Evolutionary conservation across 179 eudicot species (phyloP), one percentile per base, ranked within the genome.

Genomic region (Nepenthes alata): DNA sequence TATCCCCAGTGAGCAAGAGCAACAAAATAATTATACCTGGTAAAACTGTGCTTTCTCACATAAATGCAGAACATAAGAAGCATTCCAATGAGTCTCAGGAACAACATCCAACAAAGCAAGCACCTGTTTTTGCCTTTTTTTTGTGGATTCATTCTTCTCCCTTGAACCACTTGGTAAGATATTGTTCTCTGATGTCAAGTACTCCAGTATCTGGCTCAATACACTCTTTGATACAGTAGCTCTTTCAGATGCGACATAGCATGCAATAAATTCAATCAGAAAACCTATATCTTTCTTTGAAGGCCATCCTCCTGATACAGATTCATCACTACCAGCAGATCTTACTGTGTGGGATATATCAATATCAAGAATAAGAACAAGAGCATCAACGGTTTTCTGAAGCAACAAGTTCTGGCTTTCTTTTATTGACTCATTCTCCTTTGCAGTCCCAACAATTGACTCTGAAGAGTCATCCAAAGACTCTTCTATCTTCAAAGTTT

Each of bases 11-110:
- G 44, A 64, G 37, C 10, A 59, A 35, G 49, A 7, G 47, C 57
- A 35, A 60, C 34, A 34, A n/a, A 9, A 62, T 37, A 50, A 53
- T 63, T 13, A 47, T 77, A 91, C 96, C 96, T 86, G 86, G 63
- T 82, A 72, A 77, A 91, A 91, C 70, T 88, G 82, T 72, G 88
- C 78, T 57, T 74, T 75, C 63, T 79, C 96, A 64, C 88, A 81
- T 62, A 91, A 76, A 72, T 78, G 79, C 77, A 91, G 72, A 67
- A 88, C 78, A 73, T 82, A 83, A 38, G 87, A 75, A 58, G 81
- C 71, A 57, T 91, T 86, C 98, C 95, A 88, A 49, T 80, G 86
- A 49, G 81, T 72, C 69, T 81, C 78, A 67, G 95, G 86, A 79
- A 84, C 87, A 25, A 78, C 95, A 70, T 80, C 61, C 77, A 91